These are phyloP conservation scores for Leccinum uliginosum DNA, from an alignment of 768 basidiomycete species.

Conservation along the genomic window DNA sequence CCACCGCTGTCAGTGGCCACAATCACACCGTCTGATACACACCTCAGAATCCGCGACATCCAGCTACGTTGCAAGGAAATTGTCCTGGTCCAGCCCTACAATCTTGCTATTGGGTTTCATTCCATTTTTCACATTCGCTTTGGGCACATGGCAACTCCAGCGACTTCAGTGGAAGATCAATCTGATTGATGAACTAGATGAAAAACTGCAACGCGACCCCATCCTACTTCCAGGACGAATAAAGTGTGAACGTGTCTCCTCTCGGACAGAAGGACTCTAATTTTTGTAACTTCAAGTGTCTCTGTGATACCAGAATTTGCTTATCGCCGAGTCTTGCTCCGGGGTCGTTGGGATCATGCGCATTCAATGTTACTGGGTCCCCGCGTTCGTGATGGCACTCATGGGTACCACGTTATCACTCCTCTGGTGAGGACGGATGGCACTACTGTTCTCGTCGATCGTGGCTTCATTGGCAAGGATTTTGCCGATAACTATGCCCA, in stretches of 20 bases:
- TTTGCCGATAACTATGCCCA: constrained; percentile 38
- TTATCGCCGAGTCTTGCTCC: constrained; percentile 78
- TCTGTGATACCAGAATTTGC: constrained; percentile 82
- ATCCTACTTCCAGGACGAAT: constrained; percentile 77
- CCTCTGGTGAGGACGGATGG: constrained; percentile 63
- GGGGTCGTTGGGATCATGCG: constrained; percentile 74
- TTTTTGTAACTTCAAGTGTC: constrained; percentile 40
- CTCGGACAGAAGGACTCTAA: constrained; percentile 16
- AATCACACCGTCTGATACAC: constrained; percentile 15
- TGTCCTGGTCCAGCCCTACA: constrained; percentile 63
- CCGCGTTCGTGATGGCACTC: constrained; percentile 80
- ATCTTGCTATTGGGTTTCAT: constrained; percentile 77
- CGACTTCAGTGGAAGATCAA: background rate
- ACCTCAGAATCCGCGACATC: constrained; percentile 29
- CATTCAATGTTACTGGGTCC: constrained; percentile 82
- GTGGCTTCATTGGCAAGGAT: constrained; percentile 78
- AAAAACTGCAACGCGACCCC: constrained; percentile 78
- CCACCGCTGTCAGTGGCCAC: constrained; percentile 4
- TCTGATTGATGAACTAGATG: constrained; percentile 83
- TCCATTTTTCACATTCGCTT: constrained; percentile 83
- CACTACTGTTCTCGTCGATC: background rate
- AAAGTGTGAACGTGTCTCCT: constrained; percentile 56
- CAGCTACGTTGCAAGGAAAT: constrained; percentile 53
- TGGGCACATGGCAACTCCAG: constrained; percentile 90
- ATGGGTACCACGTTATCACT: constrained; percentile 84